These are phyloP conservation scores for Tagetes erecta DNA, from an alignment of 129 eudicot species.

Conservation along the genomic window DNA sequence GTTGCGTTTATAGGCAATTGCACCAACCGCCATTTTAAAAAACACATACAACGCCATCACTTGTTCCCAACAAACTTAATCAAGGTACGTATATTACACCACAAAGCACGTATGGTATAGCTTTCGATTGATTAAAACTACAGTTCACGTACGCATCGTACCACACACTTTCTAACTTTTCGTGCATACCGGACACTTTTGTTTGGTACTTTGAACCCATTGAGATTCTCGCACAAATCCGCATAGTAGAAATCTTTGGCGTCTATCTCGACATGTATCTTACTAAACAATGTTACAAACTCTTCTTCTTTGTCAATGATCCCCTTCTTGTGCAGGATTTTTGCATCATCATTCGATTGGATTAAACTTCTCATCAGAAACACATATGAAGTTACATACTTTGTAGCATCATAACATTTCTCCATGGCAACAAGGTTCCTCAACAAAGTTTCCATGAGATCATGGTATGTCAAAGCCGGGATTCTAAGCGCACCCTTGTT, in stretches of 20 bases:
- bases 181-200: constrained; percentile 27
- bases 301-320: constrained; percentile 47
- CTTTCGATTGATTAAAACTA: background rate
- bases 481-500: constrained; percentile 39
- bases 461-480: constrained; percentile 49
- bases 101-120: background rate
- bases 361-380: constrained; percentile 50
- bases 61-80: background rate
- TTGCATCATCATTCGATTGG: constrained; percentile 42
- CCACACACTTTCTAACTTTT: constrained; percentile 12
- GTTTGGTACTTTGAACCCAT: constrained; percentile 2
- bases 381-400: constrained; percentile 61
- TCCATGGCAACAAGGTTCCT: constrained; percentile 72
- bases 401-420: constrained; percentile 33
- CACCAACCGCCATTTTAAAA: background rate
- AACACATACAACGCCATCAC: background rate
- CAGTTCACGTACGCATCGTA: constrained; percentile 13
- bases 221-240: constrained; percentile 30
- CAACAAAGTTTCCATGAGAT: constrained; percentile 45
- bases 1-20: no score
- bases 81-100: background rate
- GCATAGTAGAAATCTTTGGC: constrained; percentile 42
- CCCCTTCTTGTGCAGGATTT: constrained; percentile 31
- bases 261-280: constrained; percentile 28
- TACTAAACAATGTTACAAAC: constrained; percentile 35